Base-by-base conservation (phyloP, 1,139 yeast genomes). In the Lipomyces yarrowii region DNA sequence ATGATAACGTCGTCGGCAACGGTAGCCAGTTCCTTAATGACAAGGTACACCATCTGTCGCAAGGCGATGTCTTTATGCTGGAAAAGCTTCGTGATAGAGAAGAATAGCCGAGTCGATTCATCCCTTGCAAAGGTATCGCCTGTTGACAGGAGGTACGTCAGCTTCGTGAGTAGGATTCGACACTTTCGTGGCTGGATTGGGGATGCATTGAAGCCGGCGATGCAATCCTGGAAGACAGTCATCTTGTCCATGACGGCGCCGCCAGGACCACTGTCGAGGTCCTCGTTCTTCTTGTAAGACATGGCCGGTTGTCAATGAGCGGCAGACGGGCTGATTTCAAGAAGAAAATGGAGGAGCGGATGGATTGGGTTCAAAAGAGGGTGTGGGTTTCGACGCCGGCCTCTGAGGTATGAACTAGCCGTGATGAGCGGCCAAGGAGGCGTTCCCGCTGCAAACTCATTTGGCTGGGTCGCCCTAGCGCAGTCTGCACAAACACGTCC, bases 141-240 rank as follows among this genome's bases (percentile, higher is more conserved):
- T 66, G 87, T 84, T 75, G 91, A 89, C 71, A 93, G 80, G 73
- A 94, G 82, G 71, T 87, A 84, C 54, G 84, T 78, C 70, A 85
- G 79, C 78, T 87, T 85, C 62, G 96, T 89, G 78, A 92, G 82
- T 73, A 91, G 80, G 70, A 82, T 79, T 73, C 99, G 90, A 77
- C 97, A 91, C 79, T 89, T 89, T 73, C 87, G 89, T 46, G 98
- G 91, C 74, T 90, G 89, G 68, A 93, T 89, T 21, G 97, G 97
- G 57, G 96, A 85, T 71, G 94, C 91, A 80, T 93, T 93, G 84
- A 94, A 96, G 70, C 91, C 94, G 73, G 91, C 91, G 74, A 91
- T 82, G 81, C 98, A 93, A 78, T 93, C 97, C 80, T 94, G 99
- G 78, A 90, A 93, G 71, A 96, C 94, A 11, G 97, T 89, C 98